phyloP scores from a whole-genome alignment of 495 filamentous ascomycete genomes.

The Aspergillus carlsbadensis region DNA sequence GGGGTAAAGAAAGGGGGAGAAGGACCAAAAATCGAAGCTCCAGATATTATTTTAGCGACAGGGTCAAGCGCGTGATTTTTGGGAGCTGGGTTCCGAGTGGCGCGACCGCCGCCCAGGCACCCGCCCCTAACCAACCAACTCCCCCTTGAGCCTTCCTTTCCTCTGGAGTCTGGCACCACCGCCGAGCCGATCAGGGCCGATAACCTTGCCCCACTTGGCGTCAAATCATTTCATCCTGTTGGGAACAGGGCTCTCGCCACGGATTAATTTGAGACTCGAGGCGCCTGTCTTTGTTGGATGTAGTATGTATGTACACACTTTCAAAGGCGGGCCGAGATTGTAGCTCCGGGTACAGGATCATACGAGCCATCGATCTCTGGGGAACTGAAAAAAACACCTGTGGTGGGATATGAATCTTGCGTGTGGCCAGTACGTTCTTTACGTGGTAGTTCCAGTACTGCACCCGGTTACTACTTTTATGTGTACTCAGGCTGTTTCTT shows the following conservation, averaged over 20 bases:
- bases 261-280: too few species aligned
- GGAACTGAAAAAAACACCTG: too few species aligned
- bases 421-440: too few species aligned
- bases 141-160: conserved; percentile 16
- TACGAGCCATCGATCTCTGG: too few species aligned
- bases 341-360: too few species aligned
- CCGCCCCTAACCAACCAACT: conserved; percentile 8
- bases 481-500: too few species aligned
- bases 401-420: too few species aligned
- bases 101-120: conserved; percentile 32
- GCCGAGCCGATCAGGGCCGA: conserved; percentile 35
- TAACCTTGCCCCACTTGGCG: conserved; percentile 17
- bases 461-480: too few species aligned
- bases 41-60: conserved; percentile 28
- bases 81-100: conserved; percentile 39
- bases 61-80: conserved; percentile 14
- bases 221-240: not conserved
- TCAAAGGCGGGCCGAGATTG: too few species aligned
- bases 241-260: not conserved
- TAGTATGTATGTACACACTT: too few species aligned
- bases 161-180: conserved; percentile 36
- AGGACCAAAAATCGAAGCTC: not conserved
- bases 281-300: too few species aligned
- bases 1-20: not conserved
- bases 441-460: too few species aligned